Evolutionary conservation across 2,329 filamentous ascomycete species (phyloP).

Genomic region (Dactylellina sp.): DNA sequence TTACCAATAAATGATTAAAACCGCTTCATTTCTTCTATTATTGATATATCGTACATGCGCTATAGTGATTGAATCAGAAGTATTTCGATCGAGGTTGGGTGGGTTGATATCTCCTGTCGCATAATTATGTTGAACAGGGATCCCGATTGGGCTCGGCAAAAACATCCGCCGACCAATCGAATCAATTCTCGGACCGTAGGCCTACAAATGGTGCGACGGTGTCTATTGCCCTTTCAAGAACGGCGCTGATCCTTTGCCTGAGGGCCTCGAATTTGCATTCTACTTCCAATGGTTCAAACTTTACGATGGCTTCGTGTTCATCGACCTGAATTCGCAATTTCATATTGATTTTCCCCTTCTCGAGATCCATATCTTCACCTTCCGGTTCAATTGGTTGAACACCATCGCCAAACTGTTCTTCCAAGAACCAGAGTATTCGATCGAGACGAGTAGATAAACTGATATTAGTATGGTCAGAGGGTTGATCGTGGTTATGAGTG

Average conservation of each 20-base stretch:
- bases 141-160: neutral
- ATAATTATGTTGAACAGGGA: neutral
- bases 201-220: constrained; percentile 77
- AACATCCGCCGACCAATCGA: neutral
- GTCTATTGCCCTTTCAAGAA: constrained; percentile 90
- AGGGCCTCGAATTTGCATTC: constrained; percentile 84
- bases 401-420: constrained; percentile 93
- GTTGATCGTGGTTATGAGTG: constrained; percentile 66
- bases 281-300: constrained; percentile 91
- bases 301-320: constrained; percentile 86
- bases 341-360: constrained; percentile 63
- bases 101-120: neutral
- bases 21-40: constrained; percentile 27
- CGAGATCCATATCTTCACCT: constrained; percentile 66
- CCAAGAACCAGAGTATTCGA: constrained; percentile 92
- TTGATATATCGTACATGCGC: constrained; percentile 33
- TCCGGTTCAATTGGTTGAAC: constrained; percentile 77
- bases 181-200: constrained; percentile 17
- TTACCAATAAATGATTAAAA: neutral
- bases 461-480: constrained; percentile 80
- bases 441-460: constrained; percentile 80
- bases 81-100: neutral
- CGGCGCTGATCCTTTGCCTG: constrained; percentile 84
- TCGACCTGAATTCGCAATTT: constrained; percentile 77
- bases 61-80: constrained; percentile 9